These are phyloP conservation scores for Mucor plumbeus DNA, from an alignment of 371 early-diverging fungal genomes.

Conservation along the genomic window DNA sequence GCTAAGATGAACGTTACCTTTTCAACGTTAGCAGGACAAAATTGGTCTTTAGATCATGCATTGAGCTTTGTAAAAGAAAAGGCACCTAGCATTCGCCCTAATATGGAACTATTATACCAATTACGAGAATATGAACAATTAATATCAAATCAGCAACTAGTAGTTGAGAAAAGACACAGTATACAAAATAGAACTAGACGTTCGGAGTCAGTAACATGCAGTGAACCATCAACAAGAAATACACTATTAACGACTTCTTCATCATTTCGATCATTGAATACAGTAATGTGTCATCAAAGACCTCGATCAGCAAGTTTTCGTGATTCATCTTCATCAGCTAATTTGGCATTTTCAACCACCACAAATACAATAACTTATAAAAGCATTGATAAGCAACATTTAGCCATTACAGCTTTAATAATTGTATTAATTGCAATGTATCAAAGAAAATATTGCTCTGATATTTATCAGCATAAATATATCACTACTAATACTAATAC, in stretches of 20 bases:
- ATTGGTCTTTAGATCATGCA: constrained; percentile 29
- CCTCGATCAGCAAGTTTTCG: constrained; percentile 13
- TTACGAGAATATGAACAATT: constrained; percentile 36
- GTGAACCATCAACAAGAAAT: background rate
- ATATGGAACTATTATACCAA: constrained; percentile 42
- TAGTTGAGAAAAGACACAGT: background rate
- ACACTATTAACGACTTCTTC: background rate
- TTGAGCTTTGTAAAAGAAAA: constrained; percentile 33
- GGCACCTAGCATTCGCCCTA: constrained; percentile 39
- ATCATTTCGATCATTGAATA: background rate
- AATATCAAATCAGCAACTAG: background rate
- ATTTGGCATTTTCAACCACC: background rate
- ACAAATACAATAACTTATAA: background rate
- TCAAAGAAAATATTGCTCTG: background rate
- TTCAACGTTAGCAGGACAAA: background rate
- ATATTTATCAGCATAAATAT: background rate
- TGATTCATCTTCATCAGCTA: background rate
- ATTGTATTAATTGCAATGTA: background rate
- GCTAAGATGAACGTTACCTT: background rate
- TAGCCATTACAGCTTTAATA: constrained; percentile 1
- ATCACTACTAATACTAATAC: background rate
- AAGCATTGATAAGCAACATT: background rate
- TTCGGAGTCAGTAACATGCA: constrained; percentile 10
- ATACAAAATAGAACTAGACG: constrained; percentile 8
- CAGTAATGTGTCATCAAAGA: background rate